phyloP scores from a whole-genome alignment of 1,139 yeast genomes.

The Debaryomyces subglobosus region DNA sequence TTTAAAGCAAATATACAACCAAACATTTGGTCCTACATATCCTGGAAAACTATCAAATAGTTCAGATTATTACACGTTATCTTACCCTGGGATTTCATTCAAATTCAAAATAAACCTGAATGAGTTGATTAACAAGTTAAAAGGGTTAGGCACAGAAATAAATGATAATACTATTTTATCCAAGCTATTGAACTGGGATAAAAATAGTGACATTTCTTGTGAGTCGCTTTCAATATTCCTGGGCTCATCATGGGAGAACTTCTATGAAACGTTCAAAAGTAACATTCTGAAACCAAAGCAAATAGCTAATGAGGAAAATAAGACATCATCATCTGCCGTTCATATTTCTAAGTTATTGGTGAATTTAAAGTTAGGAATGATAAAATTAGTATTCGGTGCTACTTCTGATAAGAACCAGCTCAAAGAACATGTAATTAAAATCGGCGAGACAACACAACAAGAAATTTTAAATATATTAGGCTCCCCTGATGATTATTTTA shows the following conservation, averaged over 20 bases:
- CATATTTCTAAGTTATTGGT: slow-evolving; percentile 13
- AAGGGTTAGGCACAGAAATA: slow-evolving; percentile 10
- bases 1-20: slow-evolving; percentile 54
- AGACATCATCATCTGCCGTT: neutral
- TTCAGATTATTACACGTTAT: slow-evolving; percentile 37
- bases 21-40: slow-evolving; percentile 64
- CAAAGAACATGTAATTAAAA: slow-evolving; percentile 14
- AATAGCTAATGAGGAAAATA: neutral
- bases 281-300: neutral
- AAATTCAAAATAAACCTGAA: slow-evolving; percentile 33
- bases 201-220: slow-evolving; percentile 37
- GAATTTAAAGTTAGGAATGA: slow-evolving; percentile 17
- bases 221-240: slow-evolving; percentile 38
- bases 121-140: slow-evolving; percentile 21
- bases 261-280: slow-evolving; percentile 30
- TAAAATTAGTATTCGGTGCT: slow-evolving; percentile 13
- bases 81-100: slow-evolving; percentile 61
- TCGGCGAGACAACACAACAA: slow-evolving; percentile 54
- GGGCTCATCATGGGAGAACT: slow-evolving; percentile 34
- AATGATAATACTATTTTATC: slow-evolving; percentile 28
- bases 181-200: slow-evolving; percentile 36
- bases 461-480: slow-evolving; percentile 51
- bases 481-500: slow-evolving; percentile 58
- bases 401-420: slow-evolving; percentile 11
- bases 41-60: slow-evolving; percentile 46